Conservation (phyloP, 306 rosid genomes). For the Astragalus glycyphyllos region DNA sequence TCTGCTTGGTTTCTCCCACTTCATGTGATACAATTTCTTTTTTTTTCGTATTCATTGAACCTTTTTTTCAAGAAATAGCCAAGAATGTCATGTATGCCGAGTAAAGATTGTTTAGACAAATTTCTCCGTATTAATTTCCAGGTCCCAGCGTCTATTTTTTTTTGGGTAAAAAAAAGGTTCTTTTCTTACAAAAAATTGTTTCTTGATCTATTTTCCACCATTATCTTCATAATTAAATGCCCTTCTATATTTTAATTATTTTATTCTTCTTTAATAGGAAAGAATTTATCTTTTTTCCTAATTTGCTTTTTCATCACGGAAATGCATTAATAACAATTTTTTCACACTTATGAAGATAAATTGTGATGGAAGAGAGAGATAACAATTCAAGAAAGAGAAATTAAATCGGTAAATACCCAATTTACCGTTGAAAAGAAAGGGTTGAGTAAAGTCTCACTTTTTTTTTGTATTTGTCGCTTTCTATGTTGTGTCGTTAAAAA, state of each 20-base stretch:
- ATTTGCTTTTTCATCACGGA: neutral
- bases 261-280: constrained; percentile 16
- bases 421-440: too few species aligned
- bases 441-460: too few species aligned
- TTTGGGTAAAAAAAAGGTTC: neutral
- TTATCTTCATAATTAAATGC: neutral
- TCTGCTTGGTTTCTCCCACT: neutral
- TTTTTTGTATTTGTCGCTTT: too few species aligned
- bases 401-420: too few species aligned
- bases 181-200: neutral
- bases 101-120: constrained; percentile 19
- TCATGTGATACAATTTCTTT: neutral
- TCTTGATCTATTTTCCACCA: neutral
- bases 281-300: constrained; percentile 19
- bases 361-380: neutral
- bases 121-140: constrained; percentile 31
- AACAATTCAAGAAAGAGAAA: neutral
- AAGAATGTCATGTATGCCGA: neutral
- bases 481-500: too few species aligned
- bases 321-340: neutral
- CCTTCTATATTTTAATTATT: neutral
- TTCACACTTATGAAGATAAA: neutral
- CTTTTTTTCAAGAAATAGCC: constrained; percentile 26
- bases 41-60: neutral
- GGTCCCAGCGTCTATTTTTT: constrained; percentile 17